Evolutionary conservation across 2,329 filamentous ascomycete species (phyloP).

Genomic region (Apiospora kogelbergensis): DNA sequence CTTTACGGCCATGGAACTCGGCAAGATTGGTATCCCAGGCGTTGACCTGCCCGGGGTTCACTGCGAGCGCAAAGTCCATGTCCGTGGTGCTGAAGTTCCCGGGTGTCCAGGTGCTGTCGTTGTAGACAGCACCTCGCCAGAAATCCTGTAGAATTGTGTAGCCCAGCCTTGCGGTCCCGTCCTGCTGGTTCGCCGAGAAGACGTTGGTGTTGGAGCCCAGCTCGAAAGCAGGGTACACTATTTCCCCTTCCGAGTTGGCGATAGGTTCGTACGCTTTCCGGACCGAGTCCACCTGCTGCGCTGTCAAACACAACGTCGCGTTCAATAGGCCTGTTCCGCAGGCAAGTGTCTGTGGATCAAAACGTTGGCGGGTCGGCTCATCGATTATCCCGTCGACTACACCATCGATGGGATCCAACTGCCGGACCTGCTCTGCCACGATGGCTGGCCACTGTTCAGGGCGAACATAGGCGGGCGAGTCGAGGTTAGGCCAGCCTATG

Average conservation of each 20-base stretch:
- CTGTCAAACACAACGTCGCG: slow-evolving; percentile 15
- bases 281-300: slow-evolving; percentile 19
- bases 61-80: slow-evolving; percentile 17
- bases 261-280: slow-evolving; percentile 20
- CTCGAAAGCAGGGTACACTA: slow-evolving; percentile 21
- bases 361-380: slow-evolving; percentile 36
- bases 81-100: slow-evolving; percentile 16
- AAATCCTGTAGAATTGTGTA: slow-evolving; percentile 22
- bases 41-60: slow-evolving; percentile 19
- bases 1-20: slow-evolving; percentile 15
- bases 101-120: slow-evolving; percentile 18
- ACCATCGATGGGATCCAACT: slow-evolving; percentile 42
- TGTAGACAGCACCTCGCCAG: slow-evolving; percentile 21
- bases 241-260: slow-evolving; percentile 11
- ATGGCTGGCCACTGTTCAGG: slow-evolving; percentile 38
- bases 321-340: slow-evolving; percentile 19
- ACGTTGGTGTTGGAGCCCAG: slow-evolving; percentile 18
- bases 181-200: slow-evolving; percentile 19
- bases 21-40: slow-evolving; percentile 17
- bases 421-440: slow-evolving; percentile 36
- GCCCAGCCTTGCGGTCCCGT: slow-evolving; percentile 8
- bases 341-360: slow-evolving; percentile 23
- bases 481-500: slow-evolving; percentile 40
- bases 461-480: slow-evolving; percentile 37
- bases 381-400: slow-evolving; percentile 41